Base-by-base conservation (phyloP, 1,284 basidiomycete species). In the Sporisorium scitamineum region DNA sequence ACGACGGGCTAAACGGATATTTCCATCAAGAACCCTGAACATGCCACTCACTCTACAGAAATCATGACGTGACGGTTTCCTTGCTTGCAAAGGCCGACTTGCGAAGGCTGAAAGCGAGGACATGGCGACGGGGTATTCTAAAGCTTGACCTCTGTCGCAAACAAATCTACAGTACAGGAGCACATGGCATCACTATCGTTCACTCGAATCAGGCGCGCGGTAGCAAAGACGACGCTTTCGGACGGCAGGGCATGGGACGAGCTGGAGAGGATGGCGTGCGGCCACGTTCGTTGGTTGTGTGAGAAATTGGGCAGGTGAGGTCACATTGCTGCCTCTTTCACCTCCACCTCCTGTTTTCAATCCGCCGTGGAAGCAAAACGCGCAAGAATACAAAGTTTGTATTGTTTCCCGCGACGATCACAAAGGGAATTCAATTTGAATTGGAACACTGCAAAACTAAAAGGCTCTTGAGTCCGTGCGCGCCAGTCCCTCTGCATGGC, bases 401-500 rank as follows among this genome's bases (percentile, higher is more conserved):
- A 34, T 34, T 34, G 6, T 34, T 13, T 34, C 34, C 8, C 34
- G 8, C 8, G n/a, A n/a, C n/a, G n/a, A n/a, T n/a, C n/a, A n/a
- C n/a, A n/a, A n/a, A n/a, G n/a, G n/a, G n/a, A n/a, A n/a, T n/a
- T 34, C 3, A 34, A 34, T 26, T 45, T 22, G 9, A 47, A 31
- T 14, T 31, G 16, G 24, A 2, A 48, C 27, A 48, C 47, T 48
- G 47, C 2, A 7, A 13, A 48, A 31, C 27, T 50, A 6, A 11
- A 11, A 44, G 24, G 20, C 16, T 5, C 22, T 13, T 32, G 60
- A 62, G 60, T 62, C 60, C 60, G 60, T 62, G 60, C 60, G 60
- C 60, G 52, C 44, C 29, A 29, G 5, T 44, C 27, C 58, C 42
- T 29, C 47, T 24, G 44, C 13, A 14, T 10, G 11, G 22, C 24